These are phyloP conservation scores for Eremochloa ophiuroides DNA, from an alignment of 176 grass and related monocot species.

Conservation along the genomic window DNA sequence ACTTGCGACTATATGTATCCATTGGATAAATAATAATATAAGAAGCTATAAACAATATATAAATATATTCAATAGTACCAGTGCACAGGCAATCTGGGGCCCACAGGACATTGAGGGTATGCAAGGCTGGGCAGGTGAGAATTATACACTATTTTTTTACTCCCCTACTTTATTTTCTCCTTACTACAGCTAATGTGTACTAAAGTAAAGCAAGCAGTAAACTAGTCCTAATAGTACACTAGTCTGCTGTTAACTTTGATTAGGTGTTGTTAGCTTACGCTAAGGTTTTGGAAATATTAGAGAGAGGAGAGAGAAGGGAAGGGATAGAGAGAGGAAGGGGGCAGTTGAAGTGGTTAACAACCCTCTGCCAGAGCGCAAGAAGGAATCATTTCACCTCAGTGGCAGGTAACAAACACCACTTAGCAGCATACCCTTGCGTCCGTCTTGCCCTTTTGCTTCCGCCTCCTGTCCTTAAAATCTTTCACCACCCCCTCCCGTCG, in stretches of 20 bases:
- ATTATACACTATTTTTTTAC: constrained; percentile 29
- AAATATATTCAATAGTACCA: constrained; percentile 1
- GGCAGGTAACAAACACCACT: constrained; percentile 52
- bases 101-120: constrained; percentile 39
- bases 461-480: constrained; percentile 38
- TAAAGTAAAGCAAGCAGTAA: constrained; percentile 59
- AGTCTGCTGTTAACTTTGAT: constrained; percentile 39
- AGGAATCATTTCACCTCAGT: constrained; percentile 57
- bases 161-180: constrained; percentile 38
- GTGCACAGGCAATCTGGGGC: constrained; percentile 4
- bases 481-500: constrained; percentile 31
- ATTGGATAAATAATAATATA: constrained; percentile 16
- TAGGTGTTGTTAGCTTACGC: constrained; percentile 34
- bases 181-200: constrained; percentile 38
- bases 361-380: constrained; percentile 43
- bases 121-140: constrained; percentile 36
- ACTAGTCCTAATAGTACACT: constrained; percentile 28
- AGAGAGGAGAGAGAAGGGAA: not conserved
- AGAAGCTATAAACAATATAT: not conserved
- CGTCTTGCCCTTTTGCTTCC: constrained; percentile 39
- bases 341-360: constrained; percentile 54
- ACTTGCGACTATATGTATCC: not conserved
- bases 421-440: not conserved
- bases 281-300: constrained; percentile 42
- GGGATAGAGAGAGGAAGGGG: not conserved